These are phyloP conservation scores for Ruellia speciosa DNA, from an alignment of 305 asterid genomes.

Conservation along the genomic window DNA sequence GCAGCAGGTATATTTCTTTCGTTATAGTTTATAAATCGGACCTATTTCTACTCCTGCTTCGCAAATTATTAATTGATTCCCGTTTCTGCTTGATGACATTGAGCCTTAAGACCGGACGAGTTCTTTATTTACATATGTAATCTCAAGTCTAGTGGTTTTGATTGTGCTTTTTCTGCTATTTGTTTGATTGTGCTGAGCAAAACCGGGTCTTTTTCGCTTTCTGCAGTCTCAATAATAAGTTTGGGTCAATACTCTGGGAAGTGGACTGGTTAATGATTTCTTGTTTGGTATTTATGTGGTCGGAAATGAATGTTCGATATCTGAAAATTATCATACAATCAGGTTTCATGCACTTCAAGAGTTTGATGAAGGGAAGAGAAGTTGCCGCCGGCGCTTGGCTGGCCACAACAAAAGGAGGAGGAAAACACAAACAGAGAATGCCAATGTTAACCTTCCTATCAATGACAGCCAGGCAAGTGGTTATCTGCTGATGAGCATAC, in stretches of 20 bases:
- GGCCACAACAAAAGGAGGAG: conserved; percentile 87
- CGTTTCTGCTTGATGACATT: conserved; percentile 4
- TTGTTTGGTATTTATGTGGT: not conserved
- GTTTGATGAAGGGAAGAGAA: conserved; percentile 75
- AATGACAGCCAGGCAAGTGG: conserved; percentile 54
- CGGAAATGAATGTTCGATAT: conserved; percentile 16
- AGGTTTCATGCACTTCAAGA: conserved; percentile 78
- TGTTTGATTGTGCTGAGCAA: no score
- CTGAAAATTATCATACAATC: conserved; percentile 16
- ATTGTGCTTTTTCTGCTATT: not conserved
- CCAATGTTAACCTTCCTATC: conserved; percentile 30
- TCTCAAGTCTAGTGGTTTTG: not conserved
- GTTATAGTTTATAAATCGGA: not conserved
- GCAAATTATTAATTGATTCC: not conserved
- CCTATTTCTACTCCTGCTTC: not conserved
- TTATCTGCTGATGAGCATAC: conserved; percentile 56
- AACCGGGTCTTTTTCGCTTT: no score
- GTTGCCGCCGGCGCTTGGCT: conserved; percentile 73
- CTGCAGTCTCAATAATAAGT: not conserved
- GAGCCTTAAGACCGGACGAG: not conserved
- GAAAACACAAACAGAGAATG: conserved; percentile 53
- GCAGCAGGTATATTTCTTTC: conserved; percentile 53
- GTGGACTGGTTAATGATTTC: conserved; percentile 5
- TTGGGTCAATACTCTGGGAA: conserved; percentile 3
- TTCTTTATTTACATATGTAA: not conserved